phyloP scores from a whole-genome alignment of 768 basidiomycete species.

The Antrodiella citrinella region DNA sequence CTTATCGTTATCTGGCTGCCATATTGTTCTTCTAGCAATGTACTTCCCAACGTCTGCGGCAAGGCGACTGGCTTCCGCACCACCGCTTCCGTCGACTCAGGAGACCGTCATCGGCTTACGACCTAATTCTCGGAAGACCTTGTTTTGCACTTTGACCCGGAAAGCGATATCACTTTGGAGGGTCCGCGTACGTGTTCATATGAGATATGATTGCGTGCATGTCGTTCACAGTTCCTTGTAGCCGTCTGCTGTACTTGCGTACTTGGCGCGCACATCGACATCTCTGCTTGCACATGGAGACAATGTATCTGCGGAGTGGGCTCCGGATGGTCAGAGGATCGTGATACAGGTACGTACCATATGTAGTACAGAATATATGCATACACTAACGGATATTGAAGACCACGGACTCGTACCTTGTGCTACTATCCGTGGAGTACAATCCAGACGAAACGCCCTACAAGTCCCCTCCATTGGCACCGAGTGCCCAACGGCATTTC shows the following conservation, averaged over 20 bases:
- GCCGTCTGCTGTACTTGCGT: constrained; percentile 67
- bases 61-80: constrained; percentile 59
- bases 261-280: constrained; percentile 65
- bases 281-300: constrained; percentile 82
- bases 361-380: neutral
- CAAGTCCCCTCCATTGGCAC: constrained; percentile 41
- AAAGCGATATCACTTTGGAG: constrained; percentile 74
- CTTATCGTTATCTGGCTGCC: neutral
- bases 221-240: constrained; percentile 21
- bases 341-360: constrained; percentile 59
- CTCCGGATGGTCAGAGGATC: constrained; percentile 71
- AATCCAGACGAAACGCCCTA: constrained; percentile 48
- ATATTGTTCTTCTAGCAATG: constrained; percentile 35
- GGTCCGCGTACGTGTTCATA: constrained; percentile 51
- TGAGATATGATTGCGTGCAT: neutral
- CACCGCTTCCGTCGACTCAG: constrained; percentile 65
- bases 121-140: constrained; percentile 65
- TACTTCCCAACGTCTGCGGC: constrained; percentile 84
- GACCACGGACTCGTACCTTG: constrained; percentile 77
- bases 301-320: constrained; percentile 70
- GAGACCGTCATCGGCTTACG: constrained; percentile 52
- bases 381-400: constrained; percentile 22
- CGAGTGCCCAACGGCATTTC: constrained; percentile 56
- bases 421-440: constrained; percentile 62
- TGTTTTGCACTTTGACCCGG: constrained; percentile 71